These are phyloP conservation scores for Eucalyptus leucophloia DNA, from an alignment of 345 rosid species.

Conservation along the genomic window DNA sequence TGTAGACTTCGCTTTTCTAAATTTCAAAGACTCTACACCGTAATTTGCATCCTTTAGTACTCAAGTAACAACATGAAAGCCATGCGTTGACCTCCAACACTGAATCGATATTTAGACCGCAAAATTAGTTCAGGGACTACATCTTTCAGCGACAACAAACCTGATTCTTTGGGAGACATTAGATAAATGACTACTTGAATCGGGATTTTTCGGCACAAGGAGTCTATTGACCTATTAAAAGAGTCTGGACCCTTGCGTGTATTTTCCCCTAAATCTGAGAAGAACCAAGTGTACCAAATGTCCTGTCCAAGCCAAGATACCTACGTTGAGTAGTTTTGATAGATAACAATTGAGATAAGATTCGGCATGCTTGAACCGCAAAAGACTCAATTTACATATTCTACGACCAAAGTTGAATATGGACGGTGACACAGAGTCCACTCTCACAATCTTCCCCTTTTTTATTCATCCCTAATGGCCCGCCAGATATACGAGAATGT, in stretches of 20 bases:
- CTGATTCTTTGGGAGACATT: not conserved
- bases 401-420: not conserved
- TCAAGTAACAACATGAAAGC: not conserved
- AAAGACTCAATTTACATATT: not conserved
- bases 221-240: not conserved
- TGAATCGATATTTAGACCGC: not conserved
- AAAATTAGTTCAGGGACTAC: not conserved
- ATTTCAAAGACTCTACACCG: not conserved
- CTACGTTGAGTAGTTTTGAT: accelerated
- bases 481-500: accelerated
- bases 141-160: not conserved
- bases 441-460: not conserved
- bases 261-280: not conserved
- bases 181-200: not conserved
- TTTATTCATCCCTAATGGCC: not conserved
- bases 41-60: not conserved
- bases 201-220: not conserved
- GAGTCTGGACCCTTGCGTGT: not conserved
- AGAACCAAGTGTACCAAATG: not conserved
- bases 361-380: not conserved
- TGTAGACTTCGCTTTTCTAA: not conserved
- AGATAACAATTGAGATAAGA: not conserved
- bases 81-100: not conserved
- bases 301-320: not conserved
- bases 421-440: not conserved